phyloP scores from a whole-genome alignment of 345 rosid species.

The Reutealis trisperma region DNA sequence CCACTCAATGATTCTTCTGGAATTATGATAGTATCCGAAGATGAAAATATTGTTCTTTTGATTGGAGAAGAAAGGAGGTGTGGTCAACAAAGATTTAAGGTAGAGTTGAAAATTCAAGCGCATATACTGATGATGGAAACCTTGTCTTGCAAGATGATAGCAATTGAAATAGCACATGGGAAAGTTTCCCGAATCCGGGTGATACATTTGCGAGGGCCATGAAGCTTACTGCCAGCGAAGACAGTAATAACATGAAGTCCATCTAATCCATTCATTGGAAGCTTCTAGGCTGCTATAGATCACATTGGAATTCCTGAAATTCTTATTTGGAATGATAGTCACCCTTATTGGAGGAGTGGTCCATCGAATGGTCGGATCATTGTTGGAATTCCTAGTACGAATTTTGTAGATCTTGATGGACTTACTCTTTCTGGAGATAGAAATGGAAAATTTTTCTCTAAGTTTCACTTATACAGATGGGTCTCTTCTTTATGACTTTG shows the following conservation, averaged over 20 bases:
- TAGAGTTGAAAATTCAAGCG: conserved; percentile 25
- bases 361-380: conserved; percentile 59
- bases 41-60: conserved; percentile 46
- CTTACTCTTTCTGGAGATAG: conserved; percentile 22
- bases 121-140: conserved; percentile 49
- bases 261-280: conserved; percentile 55
- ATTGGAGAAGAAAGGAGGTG: conserved; percentile 35
- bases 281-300: conserved; percentile 38
- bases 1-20: conserved; percentile 36
- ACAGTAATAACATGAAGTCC: conserved; percentile 32
- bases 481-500: conserved; percentile 1
- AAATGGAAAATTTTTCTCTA: conserved; percentile 18
- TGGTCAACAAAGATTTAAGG: conserved; percentile 54
- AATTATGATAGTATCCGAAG: conserved; percentile 32
- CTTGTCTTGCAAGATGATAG: conserved; percentile 38
- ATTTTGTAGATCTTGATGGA: conserved; percentile 35
- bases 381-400: conserved; percentile 33
- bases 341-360: too few species aligned
- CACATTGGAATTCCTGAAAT: conserved; percentile 45
- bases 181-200: conserved; percentile 53
- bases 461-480: conserved; percentile 4
- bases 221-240: conserved; percentile 34
- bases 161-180: conserved; percentile 44
- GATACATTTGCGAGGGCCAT: conserved; percentile 35
- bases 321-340: too few species aligned